These are phyloP conservation scores for Populus trichocarpa DNA, from an alignment of 441 rosid genomes.

Conservation along the genomic window DNA sequence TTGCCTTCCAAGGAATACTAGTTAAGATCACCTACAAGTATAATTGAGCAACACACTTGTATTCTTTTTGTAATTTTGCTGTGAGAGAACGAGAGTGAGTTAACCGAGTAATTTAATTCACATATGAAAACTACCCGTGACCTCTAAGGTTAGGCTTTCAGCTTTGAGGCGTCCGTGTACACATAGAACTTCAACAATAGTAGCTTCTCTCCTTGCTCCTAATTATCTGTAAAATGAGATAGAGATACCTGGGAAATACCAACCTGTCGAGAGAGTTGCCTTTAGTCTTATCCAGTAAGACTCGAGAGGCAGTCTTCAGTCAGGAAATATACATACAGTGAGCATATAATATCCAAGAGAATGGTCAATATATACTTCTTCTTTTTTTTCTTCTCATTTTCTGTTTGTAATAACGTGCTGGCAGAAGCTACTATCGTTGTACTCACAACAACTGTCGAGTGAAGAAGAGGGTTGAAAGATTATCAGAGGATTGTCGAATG, in stretches of 20 bases:
- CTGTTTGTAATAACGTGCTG: not conserved
- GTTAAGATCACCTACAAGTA: not conserved
- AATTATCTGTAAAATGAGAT: not conserved
- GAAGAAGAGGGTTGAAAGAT: slow-evolving; percentile 91
- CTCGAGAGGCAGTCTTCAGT: too few species aligned
- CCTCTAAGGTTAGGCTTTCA: not conserved
- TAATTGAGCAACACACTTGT: not conserved
- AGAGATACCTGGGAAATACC: not conserved
- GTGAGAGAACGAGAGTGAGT: not conserved
- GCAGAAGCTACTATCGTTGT: slow-evolving; percentile 89
- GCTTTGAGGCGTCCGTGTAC: not conserved
- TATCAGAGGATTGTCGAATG: slow-evolving; percentile 95
- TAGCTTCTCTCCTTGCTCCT: not conserved
- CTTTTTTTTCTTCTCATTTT: not conserved
- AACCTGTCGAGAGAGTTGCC: too few species aligned
- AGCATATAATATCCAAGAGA: too few species aligned
- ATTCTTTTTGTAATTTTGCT: too few species aligned
- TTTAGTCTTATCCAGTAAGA: too few species aligned
- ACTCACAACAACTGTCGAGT: slow-evolving; percentile 84
- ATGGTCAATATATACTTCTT: too few species aligned
- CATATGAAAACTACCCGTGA: not conserved
- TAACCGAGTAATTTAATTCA: too few species aligned
- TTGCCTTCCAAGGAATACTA: not conserved
- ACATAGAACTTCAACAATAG: not conserved
- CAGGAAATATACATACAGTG: too few species aligned